phyloP scores from a whole-genome alignment of 495 filamentous ascomycete genomes.

The Thermochaetoides thermophila region DNA sequence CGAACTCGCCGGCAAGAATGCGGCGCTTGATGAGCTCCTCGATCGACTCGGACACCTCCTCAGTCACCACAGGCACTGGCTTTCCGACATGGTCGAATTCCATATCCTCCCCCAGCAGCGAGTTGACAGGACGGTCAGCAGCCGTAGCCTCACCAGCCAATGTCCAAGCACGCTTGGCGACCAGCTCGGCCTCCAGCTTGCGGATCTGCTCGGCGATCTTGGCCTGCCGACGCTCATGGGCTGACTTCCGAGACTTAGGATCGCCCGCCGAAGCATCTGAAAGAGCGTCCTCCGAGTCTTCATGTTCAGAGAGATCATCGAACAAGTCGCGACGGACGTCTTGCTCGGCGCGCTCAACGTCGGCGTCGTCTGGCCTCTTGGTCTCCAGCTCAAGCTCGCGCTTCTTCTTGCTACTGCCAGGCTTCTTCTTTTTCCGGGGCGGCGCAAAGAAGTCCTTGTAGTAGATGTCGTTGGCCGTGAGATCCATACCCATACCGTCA shows the following conservation, averaged over 20 bases:
- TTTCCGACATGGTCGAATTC: constrained; percentile 96
- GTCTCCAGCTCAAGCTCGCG: constrained; percentile 7
- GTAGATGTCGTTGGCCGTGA: constrained; percentile 71
- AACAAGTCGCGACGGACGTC: constrained; percentile 86
- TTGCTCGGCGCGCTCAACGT: constrained; percentile 75
- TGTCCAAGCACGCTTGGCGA: constrained; percentile 86
- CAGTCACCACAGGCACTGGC: constrained; percentile 84
- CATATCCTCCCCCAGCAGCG: constrained; percentile 83
- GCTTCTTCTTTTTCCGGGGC: constrained; percentile 50
- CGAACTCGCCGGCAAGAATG: constrained; percentile 81
- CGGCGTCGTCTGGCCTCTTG: constrained; percentile 33
- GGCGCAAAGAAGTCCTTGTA: constrained; percentile 88
- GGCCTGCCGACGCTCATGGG: constrained; percentile 75
- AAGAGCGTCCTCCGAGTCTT: constrained; percentile 38
- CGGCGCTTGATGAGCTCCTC: constrained; percentile 90
- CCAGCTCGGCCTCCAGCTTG: constrained; percentile 71
- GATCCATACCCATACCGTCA: constrained; percentile 33
- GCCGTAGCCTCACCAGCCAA: constrained; percentile 80
- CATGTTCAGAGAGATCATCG: constrained; percentile 55
- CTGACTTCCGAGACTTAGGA: constrained; percentile 46
- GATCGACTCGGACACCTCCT: constrained; percentile 83
- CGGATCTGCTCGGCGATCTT: constrained; percentile 81
- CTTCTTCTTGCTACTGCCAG: constrained; percentile 21
- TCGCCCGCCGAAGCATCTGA: constrained; percentile 41
- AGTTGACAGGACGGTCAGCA: constrained; percentile 70